A percentile compares a stretch with the other conserved stretches of the same genome.
Conservation (phyloP, 495 filamentous ascomycete genomes). For the Friedmanniomyces simplex region DNA sequence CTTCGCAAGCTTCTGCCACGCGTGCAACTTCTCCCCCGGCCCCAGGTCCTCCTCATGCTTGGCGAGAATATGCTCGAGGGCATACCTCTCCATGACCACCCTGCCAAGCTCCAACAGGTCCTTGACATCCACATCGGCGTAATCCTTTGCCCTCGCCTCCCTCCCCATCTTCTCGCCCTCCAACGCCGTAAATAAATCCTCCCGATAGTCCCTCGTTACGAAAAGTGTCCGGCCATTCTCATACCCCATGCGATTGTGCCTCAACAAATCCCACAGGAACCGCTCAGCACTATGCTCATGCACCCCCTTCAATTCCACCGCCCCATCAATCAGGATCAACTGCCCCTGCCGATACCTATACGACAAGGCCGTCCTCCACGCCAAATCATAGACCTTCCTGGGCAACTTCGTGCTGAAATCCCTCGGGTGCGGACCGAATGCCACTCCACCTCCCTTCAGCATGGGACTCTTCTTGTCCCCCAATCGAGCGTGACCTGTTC, state of each 20-base stretch:
- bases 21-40: neutral
- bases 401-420: constrained; percentile 80
- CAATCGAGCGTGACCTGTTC: constrained; percentile 63
- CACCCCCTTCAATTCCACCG: constrained; percentile 45
- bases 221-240: constrained; percentile 63
- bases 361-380: constrained; percentile 88
- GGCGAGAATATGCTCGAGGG: constrained; percentile 63
- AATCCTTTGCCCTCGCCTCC: constrained; percentile 55
- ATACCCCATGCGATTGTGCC: constrained; percentile 60
- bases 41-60: constrained; percentile 60
- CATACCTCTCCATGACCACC: constrained; percentile 75
- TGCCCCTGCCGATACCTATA: constrained; percentile 82
- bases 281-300: constrained; percentile 35
- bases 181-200: constrained; percentile 49
- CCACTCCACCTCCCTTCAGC: constrained; percentile 72
- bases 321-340: constrained; percentile 69
- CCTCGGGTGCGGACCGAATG: constrained; percentile 74
- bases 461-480: constrained; percentile 78
- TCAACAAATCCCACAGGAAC: constrained; percentile 54
- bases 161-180: constrained; percentile 41
- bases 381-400: constrained; percentile 86
- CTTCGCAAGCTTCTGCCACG: neutral
- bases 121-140: constrained; percentile 82
- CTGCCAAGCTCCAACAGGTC: constrained; percentile 75
- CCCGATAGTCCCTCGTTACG: constrained; percentile 48